Base-by-base conservation (phyloP, 2,329 filamentous ascomycete species). In the Sclerotinia glacialis region DNA sequence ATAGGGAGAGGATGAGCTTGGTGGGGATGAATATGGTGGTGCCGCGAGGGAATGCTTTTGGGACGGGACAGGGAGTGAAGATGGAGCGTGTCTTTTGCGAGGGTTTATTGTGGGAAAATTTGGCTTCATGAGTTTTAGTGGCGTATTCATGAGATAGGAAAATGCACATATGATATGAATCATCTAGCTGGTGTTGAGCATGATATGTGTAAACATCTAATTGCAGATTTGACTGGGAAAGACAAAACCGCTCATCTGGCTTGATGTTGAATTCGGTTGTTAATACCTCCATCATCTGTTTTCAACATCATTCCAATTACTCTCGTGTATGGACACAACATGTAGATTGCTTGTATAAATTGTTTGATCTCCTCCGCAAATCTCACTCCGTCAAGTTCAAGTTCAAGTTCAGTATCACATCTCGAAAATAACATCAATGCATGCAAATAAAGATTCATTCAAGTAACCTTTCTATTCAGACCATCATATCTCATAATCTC, bases 81-180 rank as follows among this genome's bases (percentile, higher is more conserved):
- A 26, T 49, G 58, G 16, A 61, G 44, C 31, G n/a, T 61, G 3
- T 49, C 14, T 49, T 37, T 47, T 47, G 31, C 49, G 28, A 60
- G 37, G 44, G n/a, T 60, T 49, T 11, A 26, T 37, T 44, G n/a
- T 21, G 44, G 28, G 58, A 50, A 61, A 61, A 37, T 31, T 37
- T 26, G n/a, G 58, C 44, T 49, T 61, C 58, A 49, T 40, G 28
- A 61, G 28, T 37, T 49, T 50, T 26, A 18, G 58, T 49, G 44
- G 58, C 58, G 44, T 40, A 61, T 37, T 34, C 28, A 49, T 61
- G 58, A 49, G 5, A 49, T 16, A 49, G 44, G 58, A 61, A 50
- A 49, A 49, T 49, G 23, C n/a, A 50, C 23, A 37, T 49, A 12
- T 37, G 58, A 14, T 26, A 26, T 23, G 26, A 47, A 8, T 37